Evolutionary conservation across 768 basidiomycete genomes (phyloP), one percentile per base, ranked within the genome.

Genomic region (Auricularia sp.): DNA sequence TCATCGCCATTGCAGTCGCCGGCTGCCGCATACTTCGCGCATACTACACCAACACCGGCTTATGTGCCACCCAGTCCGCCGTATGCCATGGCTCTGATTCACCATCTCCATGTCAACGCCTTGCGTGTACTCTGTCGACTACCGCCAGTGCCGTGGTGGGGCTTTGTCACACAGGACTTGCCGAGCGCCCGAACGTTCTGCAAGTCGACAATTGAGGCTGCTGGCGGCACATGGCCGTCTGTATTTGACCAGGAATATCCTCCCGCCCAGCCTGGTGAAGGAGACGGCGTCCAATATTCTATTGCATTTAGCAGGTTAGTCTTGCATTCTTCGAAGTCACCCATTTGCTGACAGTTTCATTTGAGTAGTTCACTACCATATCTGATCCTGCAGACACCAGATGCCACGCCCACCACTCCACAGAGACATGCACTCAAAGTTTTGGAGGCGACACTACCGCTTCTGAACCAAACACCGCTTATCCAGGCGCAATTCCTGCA

Each of bases 391-490:
- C 66, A 68, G 3, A 78, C 79, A 14, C 76, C 80, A 23, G 72
- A 74, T 44, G 79, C 73, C 36, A 72, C 70, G 58, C 87, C 88
- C 2, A 86, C 83, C 36, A 74, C 81, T n/a, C 70, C 77, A 51
- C 89, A 91, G 71, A 67, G 75, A 12, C 87, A 88, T 70, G 87
- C 88, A 3, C 75, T 90, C 54, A 79, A 82, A 64, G 80, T 89
- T 16, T 78, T 90, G 4, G 80, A 84, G 42, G 77, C 78, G 68
- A 86, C 86, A 39, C 85, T 81, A 73, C 77, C 78, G 42, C 76
- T 83, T 43, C 72, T 67, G 21, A 61, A 62, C 43, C 61, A 62
- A 21, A 29, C 43, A 18, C 61, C 61, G 23, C 39, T 62, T 36
- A 29, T 64, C 29, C 64, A 63, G 29, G 35, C 64, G 23, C 64